Evolutionary conservation across 2,329 filamentous ascomycete genomes (phyloP).

Genomic region (Coleophoma eucalyptorum): DNA sequence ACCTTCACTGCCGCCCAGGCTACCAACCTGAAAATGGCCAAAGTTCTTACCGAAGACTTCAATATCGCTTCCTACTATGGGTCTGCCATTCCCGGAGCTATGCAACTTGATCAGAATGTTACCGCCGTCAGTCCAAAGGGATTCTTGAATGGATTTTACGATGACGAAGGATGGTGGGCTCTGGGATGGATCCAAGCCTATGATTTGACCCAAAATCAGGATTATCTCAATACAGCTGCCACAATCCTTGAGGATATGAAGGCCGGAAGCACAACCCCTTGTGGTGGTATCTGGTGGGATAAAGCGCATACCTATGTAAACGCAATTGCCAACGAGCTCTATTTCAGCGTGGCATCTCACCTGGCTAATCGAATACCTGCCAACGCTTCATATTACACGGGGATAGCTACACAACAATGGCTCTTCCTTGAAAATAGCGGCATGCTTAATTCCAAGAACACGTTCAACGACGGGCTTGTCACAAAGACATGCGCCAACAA

Average conservation of each 20-base stretch:
- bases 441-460: constrained; percentile 42
- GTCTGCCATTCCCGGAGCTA: neutral
- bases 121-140: constrained; percentile 20
- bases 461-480: constrained; percentile 49
- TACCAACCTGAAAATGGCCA: constrained; percentile 20
- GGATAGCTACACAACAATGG: constrained; percentile 45
- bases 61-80: constrained; percentile 14
- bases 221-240: constrained; percentile 49
- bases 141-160: constrained; percentile 52
- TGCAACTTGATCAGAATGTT: neutral
- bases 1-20: constrained; percentile 29
- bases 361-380: constrained; percentile 52
- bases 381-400: constrained; percentile 48
- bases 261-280: constrained; percentile 42
- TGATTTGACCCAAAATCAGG: constrained; percentile 45
- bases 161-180: constrained; percentile 63
- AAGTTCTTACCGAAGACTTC: constrained; percentile 16
- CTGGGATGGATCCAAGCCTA: constrained; percentile 54
- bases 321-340: constrained; percentile 55
- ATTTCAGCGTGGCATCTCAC: constrained; percentile 48
- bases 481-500: constrained; percentile 44
- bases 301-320: constrained; percentile 50
- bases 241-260: constrained; percentile 55
- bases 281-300: constrained; percentile 44
- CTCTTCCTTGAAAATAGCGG: constrained; percentile 45